Conservation (phyloP, 139 green algal species). For the Chlorella vulgaris region DNA sequence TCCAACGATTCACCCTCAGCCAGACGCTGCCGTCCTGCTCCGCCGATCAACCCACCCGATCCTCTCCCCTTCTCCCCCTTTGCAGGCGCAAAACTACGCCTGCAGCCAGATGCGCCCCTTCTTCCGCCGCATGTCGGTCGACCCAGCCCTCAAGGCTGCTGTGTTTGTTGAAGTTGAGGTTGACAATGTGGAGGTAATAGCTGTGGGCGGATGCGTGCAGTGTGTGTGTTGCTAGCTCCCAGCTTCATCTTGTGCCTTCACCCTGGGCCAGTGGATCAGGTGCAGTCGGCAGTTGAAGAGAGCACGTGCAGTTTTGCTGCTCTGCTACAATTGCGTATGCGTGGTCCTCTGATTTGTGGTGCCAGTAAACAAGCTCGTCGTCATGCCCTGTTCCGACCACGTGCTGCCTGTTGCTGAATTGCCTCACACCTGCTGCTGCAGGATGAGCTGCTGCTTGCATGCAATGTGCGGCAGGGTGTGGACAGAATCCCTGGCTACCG, state of each 20-base stretch:
- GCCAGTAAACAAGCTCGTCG: too few species aligned
- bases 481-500: conserved; percentile 6
- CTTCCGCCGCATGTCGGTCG: conserved; percentile 12
- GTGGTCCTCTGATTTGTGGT: background rate
- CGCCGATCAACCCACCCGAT: too few species aligned
- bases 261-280: too few species aligned
- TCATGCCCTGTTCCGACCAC: too few species aligned
- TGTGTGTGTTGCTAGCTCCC: background rate
- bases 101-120: conserved; percentile 22
- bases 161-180: conserved; percentile 23
- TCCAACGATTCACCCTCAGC: too few species aligned
- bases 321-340: too few species aligned
- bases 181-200: background rate
- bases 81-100: conserved; percentile 3
- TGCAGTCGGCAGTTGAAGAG: too few species aligned
- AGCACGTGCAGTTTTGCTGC: too few species aligned
- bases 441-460: background rate
- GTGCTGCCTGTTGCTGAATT: background rate
- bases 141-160: background rate
- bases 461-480: background rate
- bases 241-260: background rate
- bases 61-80: too few species aligned
- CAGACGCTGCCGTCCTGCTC: background rate
- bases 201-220: background rate
- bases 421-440: background rate